Percentiles rank a stretch among this genome's conserved stretches.
These are phyloP conservation scores for Chalciporus sp. DNA, from an alignment of 1,284 basidiomycete species.

Conservation along the genomic window DNA sequence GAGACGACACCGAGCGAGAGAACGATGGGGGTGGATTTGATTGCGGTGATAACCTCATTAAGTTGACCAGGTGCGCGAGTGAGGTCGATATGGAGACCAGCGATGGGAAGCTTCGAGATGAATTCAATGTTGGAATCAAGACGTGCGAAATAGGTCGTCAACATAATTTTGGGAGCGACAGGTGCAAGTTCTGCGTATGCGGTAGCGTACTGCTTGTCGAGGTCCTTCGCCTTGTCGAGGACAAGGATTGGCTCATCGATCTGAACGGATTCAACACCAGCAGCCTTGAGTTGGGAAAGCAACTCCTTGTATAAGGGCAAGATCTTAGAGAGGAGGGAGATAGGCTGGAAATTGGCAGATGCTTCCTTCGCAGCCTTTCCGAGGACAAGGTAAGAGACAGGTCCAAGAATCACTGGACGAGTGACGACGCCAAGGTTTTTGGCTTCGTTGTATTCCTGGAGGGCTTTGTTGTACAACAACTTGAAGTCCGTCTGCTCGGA, in stretches of 20 bases:
- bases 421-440: constrained; percentile 89
- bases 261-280: constrained; percentile 94
- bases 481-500: constrained; percentile 93
- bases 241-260: constrained; percentile 98
- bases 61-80: constrained; percentile 93
- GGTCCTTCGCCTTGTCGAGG: constrained; percentile 81
- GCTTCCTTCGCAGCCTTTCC: constrained; percentile 93
- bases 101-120: constrained; percentile 91
- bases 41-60: constrained; percentile 78
- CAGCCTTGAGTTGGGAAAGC: constrained; percentile 88
- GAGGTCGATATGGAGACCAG: constrained; percentile 96
- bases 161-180: constrained; percentile 87
- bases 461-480: constrained; percentile 93
- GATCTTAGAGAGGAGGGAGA: constrained; percentile 89
- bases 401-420: constrained; percentile 95
- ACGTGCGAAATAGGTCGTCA: constrained; percentile 97
- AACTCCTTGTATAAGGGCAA: constrained; percentile 93
- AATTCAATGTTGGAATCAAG: constrained; percentile 92
- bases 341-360: constrained; percentile 84
- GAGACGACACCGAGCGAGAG: constrained; percentile 97
- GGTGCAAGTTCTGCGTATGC: constrained; percentile 85
- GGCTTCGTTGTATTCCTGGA: constrained; percentile 96
- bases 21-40: constrained; percentile 81
- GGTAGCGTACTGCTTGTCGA: constrained; percentile 81
- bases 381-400: constrained; percentile 93